Conservation (phyloP, 1,139 yeast species). For the Spencermartinsiella ligniputridi region DNA sequence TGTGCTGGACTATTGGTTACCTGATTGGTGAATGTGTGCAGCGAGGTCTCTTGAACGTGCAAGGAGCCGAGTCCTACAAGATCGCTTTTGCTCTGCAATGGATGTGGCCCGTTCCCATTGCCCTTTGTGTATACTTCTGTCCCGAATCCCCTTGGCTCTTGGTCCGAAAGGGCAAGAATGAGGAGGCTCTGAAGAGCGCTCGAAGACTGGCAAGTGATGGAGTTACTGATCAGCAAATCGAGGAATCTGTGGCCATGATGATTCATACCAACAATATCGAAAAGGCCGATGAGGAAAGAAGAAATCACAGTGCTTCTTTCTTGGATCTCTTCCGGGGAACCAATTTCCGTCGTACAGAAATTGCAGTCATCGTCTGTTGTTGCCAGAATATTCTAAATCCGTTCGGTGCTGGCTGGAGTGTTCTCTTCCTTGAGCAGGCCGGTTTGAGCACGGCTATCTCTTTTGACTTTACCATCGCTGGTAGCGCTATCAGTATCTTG, state of each 20-base stretch:
- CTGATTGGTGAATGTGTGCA: conserved; percentile 39
- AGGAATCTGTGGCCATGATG: conserved; percentile 26
- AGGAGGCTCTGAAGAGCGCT: conserved; percentile 34
- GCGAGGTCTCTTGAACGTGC: conserved; percentile 28
- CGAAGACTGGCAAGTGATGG: conserved; percentile 13
- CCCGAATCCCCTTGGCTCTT: conserved; percentile 59
- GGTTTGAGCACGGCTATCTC: conserved; percentile 20
- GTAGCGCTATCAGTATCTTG: conserved; percentile 38
- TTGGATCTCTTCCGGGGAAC: conserved; percentile 45
- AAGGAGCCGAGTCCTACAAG: conserved; percentile 34
- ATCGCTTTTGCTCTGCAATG: conserved; percentile 53
- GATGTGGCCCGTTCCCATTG: conserved; percentile 57
- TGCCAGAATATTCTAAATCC: conserved; percentile 4
- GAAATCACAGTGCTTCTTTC: conserved; percentile 41
- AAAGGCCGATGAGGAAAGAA: conserved; percentile 36
- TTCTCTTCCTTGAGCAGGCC: conserved; percentile 3
- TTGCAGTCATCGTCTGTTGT: conserved; percentile 34
- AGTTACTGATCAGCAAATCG: conserved; percentile 20
- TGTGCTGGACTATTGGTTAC: conserved; percentile 44
- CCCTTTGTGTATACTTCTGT: conserved; percentile 46
- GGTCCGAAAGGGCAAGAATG: conserved; percentile 37
- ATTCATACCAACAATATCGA: conserved; percentile 44
- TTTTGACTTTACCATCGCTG: conserved; percentile 25
- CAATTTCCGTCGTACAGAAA: conserved; percentile 7
- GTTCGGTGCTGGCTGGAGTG: conserved; percentile 1